These are phyloP conservation scores for Leishmania guyanensis DNA, from an alignment of 208 protist genomes.

Conservation along the genomic window DNA sequence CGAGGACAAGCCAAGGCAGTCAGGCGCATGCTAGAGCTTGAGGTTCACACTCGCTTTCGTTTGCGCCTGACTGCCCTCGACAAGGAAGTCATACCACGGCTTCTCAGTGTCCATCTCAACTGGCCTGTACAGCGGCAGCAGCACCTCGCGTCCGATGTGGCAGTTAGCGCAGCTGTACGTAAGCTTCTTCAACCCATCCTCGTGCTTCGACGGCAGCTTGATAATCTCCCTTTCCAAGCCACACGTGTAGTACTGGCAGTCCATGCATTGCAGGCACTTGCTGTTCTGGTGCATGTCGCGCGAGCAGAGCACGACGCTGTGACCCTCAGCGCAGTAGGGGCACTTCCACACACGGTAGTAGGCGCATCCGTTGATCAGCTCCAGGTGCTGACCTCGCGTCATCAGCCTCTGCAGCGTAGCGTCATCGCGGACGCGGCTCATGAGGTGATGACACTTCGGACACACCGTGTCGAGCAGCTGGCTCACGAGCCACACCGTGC, in stretches of 20 bases:
- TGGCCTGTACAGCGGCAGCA: conserved; percentile 76
- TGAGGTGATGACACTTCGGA: conserved; percentile 65
- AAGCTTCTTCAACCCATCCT: conserved; percentile 82
- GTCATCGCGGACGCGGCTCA: conserved; percentile 80
- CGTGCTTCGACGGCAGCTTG: conserved; percentile 77
- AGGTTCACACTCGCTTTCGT: conserved; percentile 53
- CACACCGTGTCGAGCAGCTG: conserved; percentile 83
- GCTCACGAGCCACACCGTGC: conserved; percentile 59
- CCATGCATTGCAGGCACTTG: conserved; percentile 81
- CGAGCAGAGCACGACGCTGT: conserved; percentile 67
- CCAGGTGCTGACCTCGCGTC: conserved; percentile 75
- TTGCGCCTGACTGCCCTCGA: conserved; percentile 63
- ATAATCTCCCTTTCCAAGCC: conserved; percentile 71
- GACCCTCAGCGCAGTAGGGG: conserved; percentile 55
- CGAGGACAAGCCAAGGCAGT: not conserved
- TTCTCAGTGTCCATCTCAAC: conserved; percentile 68
- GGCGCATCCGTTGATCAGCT: conserved; percentile 75
- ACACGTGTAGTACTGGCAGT: conserved; percentile 89
- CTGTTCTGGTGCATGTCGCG: conserved; percentile 84
- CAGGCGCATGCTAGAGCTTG: conserved; percentile 40
- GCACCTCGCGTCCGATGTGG: conserved; percentile 67
- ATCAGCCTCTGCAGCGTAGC: conserved; percentile 60
- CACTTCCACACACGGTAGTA: conserved; percentile 88
- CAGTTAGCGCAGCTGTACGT: conserved; percentile 85
- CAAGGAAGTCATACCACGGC: conserved; percentile 83